phyloP scores from a whole-genome alignment of 192 early-diverging fungal genomes.

The Gamsiella multidivaricata region DNA sequence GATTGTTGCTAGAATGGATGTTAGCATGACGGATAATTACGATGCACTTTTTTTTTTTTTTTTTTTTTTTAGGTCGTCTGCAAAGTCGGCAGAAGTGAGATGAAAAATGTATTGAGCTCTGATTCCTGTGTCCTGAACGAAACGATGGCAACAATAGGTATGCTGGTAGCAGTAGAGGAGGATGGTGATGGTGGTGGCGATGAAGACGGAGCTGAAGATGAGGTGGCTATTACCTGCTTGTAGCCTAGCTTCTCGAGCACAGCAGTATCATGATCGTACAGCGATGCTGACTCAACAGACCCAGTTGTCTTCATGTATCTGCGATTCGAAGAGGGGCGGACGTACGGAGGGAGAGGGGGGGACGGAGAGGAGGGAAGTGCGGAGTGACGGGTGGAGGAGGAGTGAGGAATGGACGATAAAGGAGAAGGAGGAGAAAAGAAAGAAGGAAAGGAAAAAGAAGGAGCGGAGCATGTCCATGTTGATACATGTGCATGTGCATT shows the following conservation, averaged over 20 bases:
- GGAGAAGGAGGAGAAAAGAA: background rate
- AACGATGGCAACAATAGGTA: no score
- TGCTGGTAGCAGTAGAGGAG: no score
- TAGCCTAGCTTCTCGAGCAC: conserved; percentile 56
- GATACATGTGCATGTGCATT: no score
- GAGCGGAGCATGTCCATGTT: no score
- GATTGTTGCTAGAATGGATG: no score
- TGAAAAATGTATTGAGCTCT: no score
- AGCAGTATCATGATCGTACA: conserved; percentile 49
- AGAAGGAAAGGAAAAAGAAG: background rate
- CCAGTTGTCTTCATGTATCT: conserved; percentile 28
- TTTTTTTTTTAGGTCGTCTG: no score
- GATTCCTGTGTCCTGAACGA: no score
- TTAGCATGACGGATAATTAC: no score
- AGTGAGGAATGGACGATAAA: background rate
- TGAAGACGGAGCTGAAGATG: background rate
- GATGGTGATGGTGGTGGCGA: no score
- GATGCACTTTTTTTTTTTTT: no score
- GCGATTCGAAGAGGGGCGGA: background rate
- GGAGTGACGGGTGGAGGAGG: background rate
- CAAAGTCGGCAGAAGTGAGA: no score
- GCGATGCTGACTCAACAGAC: conserved; percentile 29
- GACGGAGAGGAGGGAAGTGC: background rate
- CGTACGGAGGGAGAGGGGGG: background rate
- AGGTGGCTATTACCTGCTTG: conserved; percentile 40